A percentile compares a stretch with the other conserved stretches of the same genome.
Conservation (phyloP, 1,284 basidiomycete species). For the Fistulina hepatica region DNA sequence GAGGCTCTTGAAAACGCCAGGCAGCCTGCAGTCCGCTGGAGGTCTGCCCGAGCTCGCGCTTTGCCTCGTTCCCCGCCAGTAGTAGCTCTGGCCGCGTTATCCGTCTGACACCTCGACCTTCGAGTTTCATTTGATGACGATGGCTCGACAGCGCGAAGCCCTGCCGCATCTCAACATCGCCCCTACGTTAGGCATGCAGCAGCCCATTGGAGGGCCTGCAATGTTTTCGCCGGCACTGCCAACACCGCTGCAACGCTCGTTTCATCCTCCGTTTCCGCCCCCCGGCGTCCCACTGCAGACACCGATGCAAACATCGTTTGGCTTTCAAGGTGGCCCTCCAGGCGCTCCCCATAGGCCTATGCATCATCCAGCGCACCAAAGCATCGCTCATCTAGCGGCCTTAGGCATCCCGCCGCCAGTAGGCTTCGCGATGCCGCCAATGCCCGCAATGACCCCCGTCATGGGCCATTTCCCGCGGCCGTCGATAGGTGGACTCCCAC, state of each 20-base stretch:
- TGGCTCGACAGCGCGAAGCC: slow-evolving; percentile 24
- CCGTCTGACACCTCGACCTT: no score
- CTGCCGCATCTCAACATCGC: slow-evolving; percentile 38
- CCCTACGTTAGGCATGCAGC: slow-evolving; percentile 35
- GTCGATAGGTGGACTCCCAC: slow-evolving; percentile 32
- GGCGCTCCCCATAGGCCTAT: slow-evolving; percentile 41
- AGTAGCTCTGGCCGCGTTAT: no score
- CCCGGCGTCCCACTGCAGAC: slow-evolving; percentile 43
- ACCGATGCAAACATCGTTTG: slow-evolving; percentile 58
- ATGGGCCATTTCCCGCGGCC: slow-evolving; percentile 45
- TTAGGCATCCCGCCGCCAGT: slow-evolving; percentile 46
- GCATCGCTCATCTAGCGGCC: slow-evolving; percentile 46
- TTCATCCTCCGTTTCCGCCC: slow-evolving; percentile 44
- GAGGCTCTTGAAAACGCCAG: no score
- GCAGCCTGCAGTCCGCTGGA: no score
- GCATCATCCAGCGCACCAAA: slow-evolving; percentile 42
- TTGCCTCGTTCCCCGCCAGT: no score
- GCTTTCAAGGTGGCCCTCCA: slow-evolving; percentile 30
- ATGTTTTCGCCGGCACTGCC: slow-evolving; percentile 59
- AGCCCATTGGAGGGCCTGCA: slow-evolving; percentile 32
- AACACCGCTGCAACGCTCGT: slow-evolving; percentile 45
- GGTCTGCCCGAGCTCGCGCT: no score
- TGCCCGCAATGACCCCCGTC: slow-evolving; percentile 48
- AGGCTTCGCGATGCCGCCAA: slow-evolving; percentile 30
- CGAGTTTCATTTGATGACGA: slow-evolving; percentile 14